Base-by-base conservation (phyloP, 2,329 filamentous ascomycete species). In the Cladosporium sp. region DNA sequence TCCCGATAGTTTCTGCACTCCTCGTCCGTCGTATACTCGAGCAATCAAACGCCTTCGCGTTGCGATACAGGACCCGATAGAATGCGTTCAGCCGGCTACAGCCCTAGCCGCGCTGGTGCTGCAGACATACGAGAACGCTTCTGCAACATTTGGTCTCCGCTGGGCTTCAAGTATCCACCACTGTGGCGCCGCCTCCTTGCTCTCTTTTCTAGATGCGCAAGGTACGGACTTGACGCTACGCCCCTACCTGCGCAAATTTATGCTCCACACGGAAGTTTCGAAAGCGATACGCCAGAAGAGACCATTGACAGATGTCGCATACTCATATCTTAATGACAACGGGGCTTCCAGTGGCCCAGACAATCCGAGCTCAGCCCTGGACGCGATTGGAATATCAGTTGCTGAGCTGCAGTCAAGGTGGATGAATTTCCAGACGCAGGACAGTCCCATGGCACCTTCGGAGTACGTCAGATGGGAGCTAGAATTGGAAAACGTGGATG, bases 201-300 rank as follows among this genome's bases (percentile, higher is more conserved):
- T 28, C 4, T 9, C 4, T 28, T 28, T 4, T 9, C 4, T 28
- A 4, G 25, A 28, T 7, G 13, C 17, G 34, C 3, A 40, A 15
- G 35, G 25, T 13, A 39, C 35, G 12, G 36, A 40, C 19, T 34
- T 7, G 22, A 19, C 12, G 3, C 8, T 42, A 12, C 22, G 36
- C 34, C 5, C 13, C 15, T 25, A 53, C 20, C 7, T 53, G 6
- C 32, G 36, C 10, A 42, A 25, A 13, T 53, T 53, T 34, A 53
- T 53, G 50, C 24, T 53, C 15, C 50, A 53, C 22, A 53, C 50
- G 13, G 50, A 53, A 25, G 35, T 53, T 15, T 37, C 50, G n/a
- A 19, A 32, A 5, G 50, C 50, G 12, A 13, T 53, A n/a, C 50
- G 50, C 2, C 50, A 53, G 50, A 40, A 25, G 20, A 39, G 15